Conservation (phyloP, 1,284 basidiomycete species). For the Pascua sp. region DNA sequence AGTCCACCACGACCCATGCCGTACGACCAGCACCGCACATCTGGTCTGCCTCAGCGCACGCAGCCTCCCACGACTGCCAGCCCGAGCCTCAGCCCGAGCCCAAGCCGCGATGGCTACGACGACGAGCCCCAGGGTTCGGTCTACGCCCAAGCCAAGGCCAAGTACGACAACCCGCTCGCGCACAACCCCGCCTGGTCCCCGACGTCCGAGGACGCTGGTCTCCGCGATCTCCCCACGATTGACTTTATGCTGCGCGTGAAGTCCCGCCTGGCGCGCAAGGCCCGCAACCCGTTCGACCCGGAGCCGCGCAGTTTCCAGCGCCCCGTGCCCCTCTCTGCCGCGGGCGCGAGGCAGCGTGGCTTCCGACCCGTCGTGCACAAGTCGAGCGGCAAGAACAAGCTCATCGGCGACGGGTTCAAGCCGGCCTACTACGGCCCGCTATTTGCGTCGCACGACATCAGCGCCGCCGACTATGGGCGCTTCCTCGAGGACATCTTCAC, state of each 20-base stretch:
- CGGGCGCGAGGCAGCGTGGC: no score
- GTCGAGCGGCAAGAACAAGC: background rate
- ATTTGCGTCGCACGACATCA: slow-evolving; percentile 3
- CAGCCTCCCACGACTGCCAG: no score
- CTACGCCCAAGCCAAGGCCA: slow-evolving; percentile 2
- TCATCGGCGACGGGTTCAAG: slow-evolving; percentile 8
- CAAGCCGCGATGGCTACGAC: no score
- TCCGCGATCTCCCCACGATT: slow-evolving; percentile 1
- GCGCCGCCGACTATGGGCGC: slow-evolving; percentile 7
- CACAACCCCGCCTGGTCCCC: slow-evolving; percentile 8
- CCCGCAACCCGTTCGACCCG: slow-evolving; percentile 2
- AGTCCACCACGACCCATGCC: no score
- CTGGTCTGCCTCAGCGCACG: no score
- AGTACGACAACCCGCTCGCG: slow-evolving; percentile 6
- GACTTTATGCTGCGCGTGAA: slow-evolving; percentile 8
- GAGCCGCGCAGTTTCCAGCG: slow-evolving; percentile 4
- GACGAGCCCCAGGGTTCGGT: background rate
- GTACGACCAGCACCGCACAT: no score
- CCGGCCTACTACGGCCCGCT: slow-evolving; percentile 1
- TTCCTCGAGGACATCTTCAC: slow-evolving; percentile 12
- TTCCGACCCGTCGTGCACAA: slow-evolving; percentile 2
- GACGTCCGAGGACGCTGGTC: background rate
- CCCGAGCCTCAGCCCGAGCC: no score
- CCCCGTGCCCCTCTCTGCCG: background rate
- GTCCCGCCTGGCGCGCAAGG: slow-evolving; percentile 3